phyloP scores from a whole-genome alignment of 1,284 basidiomycete species.

The Exobasidium cylindrosporum region DNA sequence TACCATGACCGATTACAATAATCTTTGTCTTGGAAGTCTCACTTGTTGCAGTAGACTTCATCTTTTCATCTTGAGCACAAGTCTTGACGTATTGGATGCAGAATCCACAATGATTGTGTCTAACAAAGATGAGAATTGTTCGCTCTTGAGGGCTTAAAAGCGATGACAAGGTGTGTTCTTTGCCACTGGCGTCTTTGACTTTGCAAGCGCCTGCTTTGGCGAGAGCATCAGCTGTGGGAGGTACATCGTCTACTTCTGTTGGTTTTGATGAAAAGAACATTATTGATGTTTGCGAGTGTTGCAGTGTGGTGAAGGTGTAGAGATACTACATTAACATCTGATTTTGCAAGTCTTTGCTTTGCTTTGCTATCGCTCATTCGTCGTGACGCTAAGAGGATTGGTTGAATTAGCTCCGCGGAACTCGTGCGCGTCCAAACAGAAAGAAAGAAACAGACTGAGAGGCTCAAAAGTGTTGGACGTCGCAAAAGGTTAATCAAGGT shows the following conservation, averaged over 20 bases:
- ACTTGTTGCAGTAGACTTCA: background rate
- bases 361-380: no score
- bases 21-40: conserved; percentile 8
- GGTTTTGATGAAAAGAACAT: background rate
- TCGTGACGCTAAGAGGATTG: no score
- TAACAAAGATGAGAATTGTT: conserved; percentile 13
- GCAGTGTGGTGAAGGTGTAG: no score
- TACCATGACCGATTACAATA: conserved; percentile 16
- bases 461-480: no score
- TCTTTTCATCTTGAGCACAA: background rate
- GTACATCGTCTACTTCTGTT: background rate
- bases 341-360: no score
- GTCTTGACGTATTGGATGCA: conserved; percentile 10
- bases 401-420: no score
- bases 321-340: no score
- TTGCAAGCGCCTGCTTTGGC: background rate
- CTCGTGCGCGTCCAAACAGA: no score
- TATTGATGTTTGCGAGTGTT: no score
- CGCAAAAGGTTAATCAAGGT: no score
- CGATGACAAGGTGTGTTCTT: background rate
- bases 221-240: conserved; percentile 6
- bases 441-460: no score
- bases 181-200: background rate
- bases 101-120: conserved; percentile 15
- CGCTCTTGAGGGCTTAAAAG: background rate